Base-by-base conservation (phyloP, 2,329 filamentous ascomycete species). In the Purpureocillium takamizusanense region DNA sequence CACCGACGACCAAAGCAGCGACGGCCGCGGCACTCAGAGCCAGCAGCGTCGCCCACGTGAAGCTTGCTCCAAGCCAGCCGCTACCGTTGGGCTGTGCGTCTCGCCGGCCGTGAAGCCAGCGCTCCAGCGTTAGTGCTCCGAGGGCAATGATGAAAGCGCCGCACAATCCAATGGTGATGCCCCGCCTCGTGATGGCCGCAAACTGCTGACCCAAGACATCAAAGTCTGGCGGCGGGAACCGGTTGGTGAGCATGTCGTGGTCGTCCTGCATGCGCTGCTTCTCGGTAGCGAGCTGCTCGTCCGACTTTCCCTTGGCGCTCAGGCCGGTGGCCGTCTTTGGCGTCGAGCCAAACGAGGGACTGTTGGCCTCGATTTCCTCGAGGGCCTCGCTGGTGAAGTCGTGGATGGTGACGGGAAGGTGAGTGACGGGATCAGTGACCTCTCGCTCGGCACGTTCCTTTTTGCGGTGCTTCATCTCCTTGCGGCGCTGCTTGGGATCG, bases 341-440 rank as follows among this genome's bases (percentile, higher is more conserved):
- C n/a, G 59, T 49, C 2, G 55, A 48, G 2, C 62, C 65, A 14
- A 61, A 37, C 38, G 58, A n/a, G 42, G 57, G 46, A 5, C 59
- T 46, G 32, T 61, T 56, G 14, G 42, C 37, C 9, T 54, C 51
- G 14, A 58, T 45, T 7, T 56, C 48, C 13, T 63, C 51, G 11
- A 86, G 62, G 37, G 82, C 77, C 30, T 76, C 71, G 21, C 71
- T 66, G 1, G 81, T 84, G 49, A 79, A 79, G 51, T 86, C 82
- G 51, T 83, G 78, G 28, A 85, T 81, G 28, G 61, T 65, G 35
- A 85, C 70, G 2, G 81, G 80, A 3, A 86, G 65, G 57, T 86
- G 82, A 2, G 82, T 86, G 30, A 86, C 70, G 0, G 81, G 81
- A 50, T 86, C 82, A 1, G 81, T 86, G 34, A 86, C 81, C 52